Evolutionary conservation across 1,284 basidiomycete genomes (phyloP).

Genomic region (Baeospora myosura): DNA sequence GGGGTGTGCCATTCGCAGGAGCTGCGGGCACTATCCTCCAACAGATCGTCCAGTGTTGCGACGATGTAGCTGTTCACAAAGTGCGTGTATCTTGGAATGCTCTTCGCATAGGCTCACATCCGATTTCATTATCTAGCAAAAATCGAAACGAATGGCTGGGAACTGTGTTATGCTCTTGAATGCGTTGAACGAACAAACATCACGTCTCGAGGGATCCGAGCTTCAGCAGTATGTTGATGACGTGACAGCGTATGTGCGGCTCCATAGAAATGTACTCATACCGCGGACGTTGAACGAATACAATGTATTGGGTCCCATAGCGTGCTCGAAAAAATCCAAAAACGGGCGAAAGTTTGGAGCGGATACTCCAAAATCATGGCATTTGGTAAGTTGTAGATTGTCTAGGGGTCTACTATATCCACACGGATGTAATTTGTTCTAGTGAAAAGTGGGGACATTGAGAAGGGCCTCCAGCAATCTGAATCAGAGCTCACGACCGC

Average conservation of each 20-base stretch:
- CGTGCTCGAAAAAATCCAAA: constrained; percentile 29
- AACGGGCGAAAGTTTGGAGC: constrained; percentile 29
- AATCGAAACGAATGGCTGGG: constrained; percentile 30
- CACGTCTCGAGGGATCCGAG: constrained; percentile 30
- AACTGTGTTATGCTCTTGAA: constrained; percentile 33
- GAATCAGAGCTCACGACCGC: constrained; percentile 33
- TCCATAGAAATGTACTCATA: background rate
- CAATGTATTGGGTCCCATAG: too few species aligned
- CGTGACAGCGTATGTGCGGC: constrained; percentile 29
- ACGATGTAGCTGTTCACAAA: constrained; percentile 38
- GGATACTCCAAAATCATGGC: constrained; percentile 27
- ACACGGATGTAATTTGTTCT: constrained; percentile 5
- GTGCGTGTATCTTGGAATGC: too few species aligned
- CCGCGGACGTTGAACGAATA: too few species aligned
- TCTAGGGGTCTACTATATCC: background rate
- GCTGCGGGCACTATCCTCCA: constrained; percentile 32
- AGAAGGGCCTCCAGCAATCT: constrained; percentile 33
- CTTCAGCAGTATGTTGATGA: constrained; percentile 34
- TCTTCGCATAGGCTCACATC: background rate
- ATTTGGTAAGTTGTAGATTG: constrained; percentile 26
- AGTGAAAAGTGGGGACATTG: constrained; percentile 42
- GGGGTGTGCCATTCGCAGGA: constrained; percentile 37
- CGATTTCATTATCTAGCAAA: constrained; percentile 26
- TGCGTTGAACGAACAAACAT: constrained; percentile 30
- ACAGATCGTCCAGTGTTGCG: constrained; percentile 34